Percentiles rank a stretch among this genome's conserved stretches.
Evolutionary conservation across 1,284 basidiomycete species (phyloP).

Genomic region (Ceratobasidium sp.): DNA sequence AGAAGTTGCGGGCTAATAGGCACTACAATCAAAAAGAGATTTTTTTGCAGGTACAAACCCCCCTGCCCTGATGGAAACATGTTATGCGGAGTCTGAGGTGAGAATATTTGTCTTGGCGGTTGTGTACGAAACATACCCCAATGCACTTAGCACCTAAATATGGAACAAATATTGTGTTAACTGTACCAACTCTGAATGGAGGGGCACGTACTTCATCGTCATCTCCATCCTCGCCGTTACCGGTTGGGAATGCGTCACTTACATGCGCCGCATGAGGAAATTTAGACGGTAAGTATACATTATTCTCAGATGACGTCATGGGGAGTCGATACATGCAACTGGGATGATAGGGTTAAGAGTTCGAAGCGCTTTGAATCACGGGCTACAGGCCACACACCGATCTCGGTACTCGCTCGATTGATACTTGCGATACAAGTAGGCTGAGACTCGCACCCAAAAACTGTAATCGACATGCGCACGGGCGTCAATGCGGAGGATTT

Average conservation of each 20-base stretch:
- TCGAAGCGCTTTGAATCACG: not conserved
- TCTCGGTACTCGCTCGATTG: not conserved
- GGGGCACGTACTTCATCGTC: not conserved
- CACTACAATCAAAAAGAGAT: slow-evolving; percentile 6
- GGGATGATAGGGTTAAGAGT: not conserved
- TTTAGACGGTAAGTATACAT: not conserved
- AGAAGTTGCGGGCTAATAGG: not conserved
- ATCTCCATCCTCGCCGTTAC: not conserved
- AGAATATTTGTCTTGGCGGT: not conserved
- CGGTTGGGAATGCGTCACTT: not conserved
- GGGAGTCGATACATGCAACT: slow-evolving; percentile 4
- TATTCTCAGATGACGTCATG: not conserved
- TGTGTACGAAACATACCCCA: not conserved
- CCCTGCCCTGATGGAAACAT: not conserved
- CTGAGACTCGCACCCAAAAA: not conserved
- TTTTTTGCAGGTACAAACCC: not conserved
- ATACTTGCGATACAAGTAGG: not conserved
- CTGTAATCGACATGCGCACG: slow-evolving; percentile 17
- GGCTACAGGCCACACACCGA: not conserved
- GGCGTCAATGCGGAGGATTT: slow-evolving; percentile 1
- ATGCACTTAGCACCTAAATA: not conserved
- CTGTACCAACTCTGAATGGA: not conserved
- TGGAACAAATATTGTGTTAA: not conserved
- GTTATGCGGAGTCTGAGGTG: not conserved
- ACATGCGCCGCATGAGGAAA: not conserved